Evolutionary conservation across 306 rosid species (phyloP), one percentile per base, ranked within the genome.

Genomic region (Coriaria nepalensis): DNA sequence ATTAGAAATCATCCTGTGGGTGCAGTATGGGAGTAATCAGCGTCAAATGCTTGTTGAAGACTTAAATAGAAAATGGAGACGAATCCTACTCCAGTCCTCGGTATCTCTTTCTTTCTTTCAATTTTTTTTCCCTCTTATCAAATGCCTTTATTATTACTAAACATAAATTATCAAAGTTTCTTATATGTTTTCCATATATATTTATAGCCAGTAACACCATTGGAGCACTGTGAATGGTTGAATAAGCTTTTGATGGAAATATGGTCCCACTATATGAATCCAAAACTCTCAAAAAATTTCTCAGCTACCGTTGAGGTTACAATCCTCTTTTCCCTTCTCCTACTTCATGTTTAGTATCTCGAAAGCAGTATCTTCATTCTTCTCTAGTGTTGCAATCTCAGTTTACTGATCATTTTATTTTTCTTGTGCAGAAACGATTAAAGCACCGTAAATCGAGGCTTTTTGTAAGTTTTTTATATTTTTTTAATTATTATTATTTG

Each of bases 151-250:
- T n/a, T n/a, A n/a, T n/a, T n/a, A n/a, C n/a, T n/a, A n/a, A n/a
- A n/a, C n/a, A n/a, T n/a, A n/a, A n/a, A n/a, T n/a, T n/a, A n/a
- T n/a, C n/a, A n/a, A n/a, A n/a, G n/a, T n/a, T n/a, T n/a, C n/a
- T n/a, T n/a, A n/a, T n/a, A n/a, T n/a, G n/a, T n/a, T n/a, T n/a
- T n/a, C n/a, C n/a, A n/a, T n/a, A n/a, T n/a, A n/a, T 67, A 41
- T 73, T 7, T 68, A 6, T 64, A 82, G 98, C 85, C 86, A 33
- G 66, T 70, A 35, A 85, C 98, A 29, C 87, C 98, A 38, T 57
- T 92, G 74, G 98, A 92, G 78, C 98, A 76, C 41, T 85, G 94
- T 53, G 94, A 92, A 63, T 92, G 98, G 98, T 57, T 92, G 58
- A 92, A 92, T 67, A 79, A 66, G 62, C 65, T 92, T 64, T 53